phyloP scores from a whole-genome alignment of 2,329 filamentous ascomycete genomes.

The Colletotrichum lentis region DNA sequence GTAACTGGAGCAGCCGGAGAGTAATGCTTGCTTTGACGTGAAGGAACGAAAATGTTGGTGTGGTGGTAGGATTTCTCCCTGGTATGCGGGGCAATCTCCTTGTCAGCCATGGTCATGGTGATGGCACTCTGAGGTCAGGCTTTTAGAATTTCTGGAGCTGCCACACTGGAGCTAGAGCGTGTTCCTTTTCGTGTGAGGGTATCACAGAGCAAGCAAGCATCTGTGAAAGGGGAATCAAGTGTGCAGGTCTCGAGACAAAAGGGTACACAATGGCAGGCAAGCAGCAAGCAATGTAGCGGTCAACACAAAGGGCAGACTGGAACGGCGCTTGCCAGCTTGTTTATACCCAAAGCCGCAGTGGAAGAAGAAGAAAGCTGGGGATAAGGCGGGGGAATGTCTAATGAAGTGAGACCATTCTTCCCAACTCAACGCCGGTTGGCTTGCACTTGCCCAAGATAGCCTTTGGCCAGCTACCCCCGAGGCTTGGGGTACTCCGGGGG shows the following conservation, averaged over 20 bases:
- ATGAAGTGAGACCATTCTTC: slow-evolving; percentile 31
- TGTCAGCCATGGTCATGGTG: slow-evolving; percentile 35
- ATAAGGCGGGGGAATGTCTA: slow-evolving; percentile 35
- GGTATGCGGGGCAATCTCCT: slow-evolving; percentile 37
- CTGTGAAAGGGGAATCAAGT: slow-evolving; percentile 5
- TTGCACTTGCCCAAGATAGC: slow-evolving; percentile 23
- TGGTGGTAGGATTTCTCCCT: slow-evolving; percentile 38
- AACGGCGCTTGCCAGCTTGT: slow-evolving; percentile 34
- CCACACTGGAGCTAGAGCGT: not conserved
- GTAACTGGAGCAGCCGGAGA: not conserved
- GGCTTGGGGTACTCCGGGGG: slow-evolving; percentile 29
- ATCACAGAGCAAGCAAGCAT: slow-evolving; percentile 16
- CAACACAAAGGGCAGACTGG: slow-evolving; percentile 18
- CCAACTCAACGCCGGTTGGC: slow-evolving; percentile 30
- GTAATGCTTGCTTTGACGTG: slow-evolving; percentile 33
- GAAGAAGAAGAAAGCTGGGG: slow-evolving; percentile 32
- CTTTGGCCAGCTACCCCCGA: slow-evolving; percentile 28
- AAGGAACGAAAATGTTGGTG: slow-evolving; percentile 31
- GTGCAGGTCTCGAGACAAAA: slow-evolving; percentile 17
- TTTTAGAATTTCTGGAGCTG: slow-evolving; percentile 8
- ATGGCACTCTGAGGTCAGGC: slow-evolving; percentile 11
- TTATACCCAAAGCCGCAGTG: slow-evolving; percentile 24
- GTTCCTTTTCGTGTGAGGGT: slow-evolving; percentile 8
- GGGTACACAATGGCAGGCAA: slow-evolving; percentile 28
- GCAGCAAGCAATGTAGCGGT: slow-evolving; percentile 19